These are phyloP conservation scores for Adansonia digitata DNA, from an alignment of 345 rosid species.

Conservation along the genomic window DNA sequence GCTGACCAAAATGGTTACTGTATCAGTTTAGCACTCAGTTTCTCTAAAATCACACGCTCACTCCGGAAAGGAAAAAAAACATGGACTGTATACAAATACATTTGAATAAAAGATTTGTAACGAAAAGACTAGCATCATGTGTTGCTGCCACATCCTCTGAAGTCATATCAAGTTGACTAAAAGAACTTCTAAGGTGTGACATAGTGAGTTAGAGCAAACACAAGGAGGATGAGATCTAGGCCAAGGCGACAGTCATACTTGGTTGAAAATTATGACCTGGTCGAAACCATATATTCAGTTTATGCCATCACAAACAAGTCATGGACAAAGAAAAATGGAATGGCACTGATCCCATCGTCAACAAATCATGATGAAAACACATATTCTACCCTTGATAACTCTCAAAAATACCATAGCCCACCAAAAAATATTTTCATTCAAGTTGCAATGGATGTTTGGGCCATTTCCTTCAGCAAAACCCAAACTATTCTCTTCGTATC, in stretches of 20 bases:
- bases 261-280: not conserved
- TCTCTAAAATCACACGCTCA: not conserved
- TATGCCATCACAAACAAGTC: not conserved
- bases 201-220: not conserved
- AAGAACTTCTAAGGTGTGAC: not conserved
- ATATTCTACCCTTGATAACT: not conserved
- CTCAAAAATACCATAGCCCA: not conserved
- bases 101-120: not conserved
- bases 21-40: not conserved
- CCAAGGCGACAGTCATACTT: not conserved
- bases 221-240: not conserved
- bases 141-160: not conserved
- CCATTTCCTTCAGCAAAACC: not conserved
- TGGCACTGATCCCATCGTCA: not conserved
- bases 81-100: not conserved
- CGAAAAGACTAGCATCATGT: not conserved
- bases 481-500: not conserved
- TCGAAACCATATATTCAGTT: not conserved
- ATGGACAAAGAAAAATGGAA: not conserved
- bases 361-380: not conserved
- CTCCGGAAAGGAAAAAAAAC: not conserved
- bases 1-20: not conserved
- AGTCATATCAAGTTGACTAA: not conserved
- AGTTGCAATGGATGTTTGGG: not conserved
- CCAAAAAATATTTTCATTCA: not conserved